Evolutionary conservation across 2,329 filamentous ascomycete genomes (phyloP), one percentile per base, ranked within the genome.

Genomic region (Fusarium staphyleae): DNA sequence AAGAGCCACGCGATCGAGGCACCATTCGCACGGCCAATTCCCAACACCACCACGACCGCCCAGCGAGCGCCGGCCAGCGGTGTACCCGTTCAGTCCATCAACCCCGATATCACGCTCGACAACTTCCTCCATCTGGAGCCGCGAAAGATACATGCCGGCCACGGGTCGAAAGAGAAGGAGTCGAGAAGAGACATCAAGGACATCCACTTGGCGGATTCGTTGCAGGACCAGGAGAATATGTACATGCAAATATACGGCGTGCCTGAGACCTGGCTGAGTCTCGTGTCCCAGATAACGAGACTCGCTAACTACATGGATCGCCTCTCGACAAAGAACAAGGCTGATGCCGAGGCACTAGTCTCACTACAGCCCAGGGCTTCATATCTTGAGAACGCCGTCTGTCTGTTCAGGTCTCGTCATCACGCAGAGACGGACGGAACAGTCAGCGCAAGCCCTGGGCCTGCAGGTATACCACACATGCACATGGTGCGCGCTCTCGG

Each of bases 231-330:
- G 9, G 62, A 65, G 15, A 63, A 62, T 9, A 63, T 65, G 62
- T 65, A 65, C 2, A 63, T 65, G 62, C 62, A 60, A 26, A 65
- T 65, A 3, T 65, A 65, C 3, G 62, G 62, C 0, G 62, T 65
- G 3, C 58, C 62, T 5, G 62, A 65, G 43, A 65, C 62, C 5
- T 65, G 62, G 62, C 42, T 65, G 0, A 65, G 62, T 12, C n/a
- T 65, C 5, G 62, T 65, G 0, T 65, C 62, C 0, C 62, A 65
- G 6, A 65, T 63, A 2, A 65, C 62, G 2, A 46, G 62, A 0
- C 50, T 65, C 0, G 62, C 62, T 5, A 65, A 65, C 18, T 47
- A 55, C 1, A 65, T 63, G 36, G 62, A 65, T 8, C 46, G 55
- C 1, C 16, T 65, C 0, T 57, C 47, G 0, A 36, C 55, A 1